Conservation (phyloP, 805 yeast genomes). For the Yarrowia sp. region DNA sequence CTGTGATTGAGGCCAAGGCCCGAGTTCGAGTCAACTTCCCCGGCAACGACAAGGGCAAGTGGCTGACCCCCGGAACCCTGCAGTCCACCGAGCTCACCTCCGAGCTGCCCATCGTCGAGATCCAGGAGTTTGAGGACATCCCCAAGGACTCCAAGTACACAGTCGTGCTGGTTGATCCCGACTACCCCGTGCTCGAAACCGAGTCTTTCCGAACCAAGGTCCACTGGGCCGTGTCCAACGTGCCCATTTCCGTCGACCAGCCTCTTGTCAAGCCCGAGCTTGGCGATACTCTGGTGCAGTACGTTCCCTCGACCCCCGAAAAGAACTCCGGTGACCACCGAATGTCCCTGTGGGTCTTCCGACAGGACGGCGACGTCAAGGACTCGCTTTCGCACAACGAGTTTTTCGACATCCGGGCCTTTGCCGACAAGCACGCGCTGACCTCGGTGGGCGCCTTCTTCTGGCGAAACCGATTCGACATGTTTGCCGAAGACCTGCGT, state of each 20-base stretch:
- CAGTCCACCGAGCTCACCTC: slow-evolving; percentile 76
- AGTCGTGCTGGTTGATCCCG: slow-evolving; percentile 86
- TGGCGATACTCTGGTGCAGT: slow-evolving; percentile 60
- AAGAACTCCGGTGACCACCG: slow-evolving; percentile 85
- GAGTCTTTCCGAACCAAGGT: slow-evolving; percentile 76
- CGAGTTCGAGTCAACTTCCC: slow-evolving; percentile 80
- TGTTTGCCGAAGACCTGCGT: slow-evolving; percentile 72
- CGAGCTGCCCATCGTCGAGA: slow-evolving; percentile 76
- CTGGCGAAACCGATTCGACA: slow-evolving; percentile 87
- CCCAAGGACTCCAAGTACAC: slow-evolving; percentile 68
- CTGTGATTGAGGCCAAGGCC: slow-evolving; percentile 82
- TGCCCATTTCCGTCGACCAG: slow-evolving; percentile 61
- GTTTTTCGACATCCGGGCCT: slow-evolving; percentile 74
- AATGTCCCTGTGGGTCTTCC: slow-evolving; percentile 87
- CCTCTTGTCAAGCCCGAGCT: slow-evolving; percentile 43
- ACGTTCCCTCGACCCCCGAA: slow-evolving; percentile 86
- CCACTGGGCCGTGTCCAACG: slow-evolving; percentile 78
- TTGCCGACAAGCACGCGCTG: slow-evolving; percentile 62
- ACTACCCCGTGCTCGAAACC: slow-evolving; percentile 74
- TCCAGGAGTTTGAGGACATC: slow-evolving; percentile 70
- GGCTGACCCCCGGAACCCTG: slow-evolving; percentile 80
- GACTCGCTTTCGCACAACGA: slow-evolving; percentile 51
- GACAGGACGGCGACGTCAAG: slow-evolving; percentile 58
- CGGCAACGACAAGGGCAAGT: slow-evolving; percentile 61
- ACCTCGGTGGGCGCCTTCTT: slow-evolving; percentile 89